phyloP scores from a whole-genome alignment of 768 basidiomycete genomes.

The Russula griseocarnosa region DNA sequence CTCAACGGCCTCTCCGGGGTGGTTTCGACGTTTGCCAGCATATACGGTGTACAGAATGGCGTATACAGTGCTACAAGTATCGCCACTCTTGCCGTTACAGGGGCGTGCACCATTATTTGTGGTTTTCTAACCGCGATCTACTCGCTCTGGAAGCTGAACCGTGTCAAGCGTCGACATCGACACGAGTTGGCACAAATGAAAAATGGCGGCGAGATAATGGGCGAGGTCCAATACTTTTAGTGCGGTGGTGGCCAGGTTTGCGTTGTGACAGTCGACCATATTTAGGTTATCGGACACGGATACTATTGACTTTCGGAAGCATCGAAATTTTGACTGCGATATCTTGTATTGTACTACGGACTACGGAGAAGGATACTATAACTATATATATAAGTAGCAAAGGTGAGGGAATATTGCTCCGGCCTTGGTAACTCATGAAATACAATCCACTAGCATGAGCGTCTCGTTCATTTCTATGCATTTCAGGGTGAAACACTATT shows the following conservation, averaged over 20 bases:
- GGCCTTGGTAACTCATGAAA: neutral
- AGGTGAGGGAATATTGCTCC: neutral
- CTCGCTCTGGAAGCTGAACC: slow-evolving; percentile 4
- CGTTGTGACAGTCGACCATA: neutral
- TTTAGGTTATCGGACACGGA: neutral
- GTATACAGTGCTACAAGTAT: neutral
- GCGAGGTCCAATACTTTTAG: neutral
- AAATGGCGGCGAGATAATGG: neutral
- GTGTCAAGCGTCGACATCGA: slow-evolving; percentile 6
- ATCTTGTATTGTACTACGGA: neutral
- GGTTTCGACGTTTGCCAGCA: slow-evolving; percentile 15
- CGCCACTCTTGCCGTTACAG: slow-evolving; percentile 17
- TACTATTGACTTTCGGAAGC: neutral
- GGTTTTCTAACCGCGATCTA: slow-evolving; percentile 12
- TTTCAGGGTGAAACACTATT: too few species aligned
- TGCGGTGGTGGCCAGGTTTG: too few species aligned
- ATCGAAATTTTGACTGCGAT: neutral
- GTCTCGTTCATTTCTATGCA: too few species aligned
- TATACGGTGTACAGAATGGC: slow-evolving; percentile 2
- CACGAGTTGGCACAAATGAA: slow-evolving; percentile 7
- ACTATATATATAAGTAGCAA: too few species aligned
- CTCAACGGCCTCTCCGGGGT: slow-evolving; percentile 22
- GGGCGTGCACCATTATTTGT: slow-evolving; percentile 6
- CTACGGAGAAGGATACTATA: neutral
- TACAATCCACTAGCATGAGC: too few species aligned